These are phyloP conservation scores for Hyaloscypha finlandica DNA, from an alignment of 495 filamentous ascomycete genomes.

Conservation along the genomic window DNA sequence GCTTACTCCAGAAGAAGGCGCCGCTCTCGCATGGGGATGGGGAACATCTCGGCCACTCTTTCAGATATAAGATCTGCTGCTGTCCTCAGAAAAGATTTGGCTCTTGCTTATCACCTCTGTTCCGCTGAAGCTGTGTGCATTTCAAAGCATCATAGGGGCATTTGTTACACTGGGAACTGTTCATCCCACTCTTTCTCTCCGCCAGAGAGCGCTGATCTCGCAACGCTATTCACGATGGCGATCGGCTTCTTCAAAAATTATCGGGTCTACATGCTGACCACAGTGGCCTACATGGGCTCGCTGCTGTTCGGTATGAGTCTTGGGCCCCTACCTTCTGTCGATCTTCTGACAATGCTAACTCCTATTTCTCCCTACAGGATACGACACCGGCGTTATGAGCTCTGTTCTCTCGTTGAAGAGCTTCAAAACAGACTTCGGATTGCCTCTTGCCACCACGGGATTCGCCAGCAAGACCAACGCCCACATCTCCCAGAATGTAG, in stretches of 20 bases:
- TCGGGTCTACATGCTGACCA: conserved; percentile 53
- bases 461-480: conserved; percentile 41
- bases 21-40: neutral
- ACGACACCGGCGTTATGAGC: conserved; percentile 62
- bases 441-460: conserved; percentile 23
- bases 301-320: conserved; percentile 49
- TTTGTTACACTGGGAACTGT: neutral
- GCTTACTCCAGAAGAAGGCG: conserved; percentile 6
- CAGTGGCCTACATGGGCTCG: conserved; percentile 53
- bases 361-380: conserved; percentile 24
- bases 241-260: conserved; percentile 38
- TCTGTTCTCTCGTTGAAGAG: conserved; percentile 54
- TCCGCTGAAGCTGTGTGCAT: neutral
- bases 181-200: neutral
- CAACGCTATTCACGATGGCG: neutral
- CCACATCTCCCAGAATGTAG: conserved; percentile 56
- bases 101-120: neutral
- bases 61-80: neutral
- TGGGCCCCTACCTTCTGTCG: neutral
- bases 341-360: conserved; percentile 18
- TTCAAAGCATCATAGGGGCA: neutral
- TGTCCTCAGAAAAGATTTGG: neutral
- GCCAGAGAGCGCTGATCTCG: conserved; percentile 11
- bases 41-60: neutral
- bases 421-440: conserved; percentile 55